Conservation (phyloP, 768 basidiomycete genomes). For the Russula sp. region DNA sequence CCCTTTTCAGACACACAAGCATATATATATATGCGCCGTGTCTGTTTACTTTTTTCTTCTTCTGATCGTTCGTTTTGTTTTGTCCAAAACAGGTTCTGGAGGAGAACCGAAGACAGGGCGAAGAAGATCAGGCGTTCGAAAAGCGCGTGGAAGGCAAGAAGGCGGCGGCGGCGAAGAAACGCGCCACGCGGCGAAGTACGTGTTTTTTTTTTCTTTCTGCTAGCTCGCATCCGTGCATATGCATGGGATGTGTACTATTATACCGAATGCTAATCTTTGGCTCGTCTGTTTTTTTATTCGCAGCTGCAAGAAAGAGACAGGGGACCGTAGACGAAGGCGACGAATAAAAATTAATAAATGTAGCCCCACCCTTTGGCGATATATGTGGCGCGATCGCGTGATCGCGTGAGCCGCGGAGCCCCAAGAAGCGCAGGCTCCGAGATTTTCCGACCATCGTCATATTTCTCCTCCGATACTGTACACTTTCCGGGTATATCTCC, state of each 20-base stretch:
- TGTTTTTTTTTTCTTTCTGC: not conserved
- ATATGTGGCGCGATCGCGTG: too few relatives aligned
- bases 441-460: too few relatives aligned
- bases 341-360: not conserved
- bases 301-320: conserved; percentile 10
- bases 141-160: conserved; percentile 79
- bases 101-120: conserved; percentile 75
- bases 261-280: too few relatives aligned
- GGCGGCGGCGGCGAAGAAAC: conserved; percentile 70
- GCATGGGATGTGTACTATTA: too few relatives aligned
- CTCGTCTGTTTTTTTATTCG: too few relatives aligned
- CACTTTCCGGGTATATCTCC: too few relatives aligned
- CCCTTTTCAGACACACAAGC: not conserved
- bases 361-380: too few relatives aligned
- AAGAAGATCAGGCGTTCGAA: conserved; percentile 87
- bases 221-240: not conserved
- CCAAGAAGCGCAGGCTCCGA: too few relatives aligned
- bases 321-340: conserved; percentile 12
- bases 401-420: too few relatives aligned
- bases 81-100: conserved; percentile 58
- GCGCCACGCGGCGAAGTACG: conserved; percentile 44
- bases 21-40: not conserved
- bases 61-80: not conserved
- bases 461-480: too few relatives aligned
- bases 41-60: not conserved